phyloP scores from a whole-genome alignment of 2,329 filamentous ascomycete species.

The Fusarium multiceps region DNA sequence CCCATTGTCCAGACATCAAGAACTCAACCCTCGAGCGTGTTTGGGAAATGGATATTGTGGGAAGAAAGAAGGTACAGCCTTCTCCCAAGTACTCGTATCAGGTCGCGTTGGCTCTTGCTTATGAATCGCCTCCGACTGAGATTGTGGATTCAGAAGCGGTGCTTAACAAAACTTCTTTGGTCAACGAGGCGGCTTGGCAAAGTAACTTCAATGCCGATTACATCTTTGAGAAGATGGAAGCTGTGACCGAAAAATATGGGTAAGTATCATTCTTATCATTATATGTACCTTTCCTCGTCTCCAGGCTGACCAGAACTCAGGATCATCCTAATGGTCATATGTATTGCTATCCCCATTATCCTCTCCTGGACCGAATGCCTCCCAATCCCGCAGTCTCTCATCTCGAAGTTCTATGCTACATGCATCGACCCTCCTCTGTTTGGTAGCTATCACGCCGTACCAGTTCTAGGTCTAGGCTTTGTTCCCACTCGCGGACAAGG shows the following conservation, averaged over 20 bases:
- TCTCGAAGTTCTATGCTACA: background rate
- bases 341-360: background rate
- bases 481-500: background rate
- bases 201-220: background rate
- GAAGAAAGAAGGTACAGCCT: background rate
- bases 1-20: background rate
- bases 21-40: background rate
- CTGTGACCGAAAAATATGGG: background rate
- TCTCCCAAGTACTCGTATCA: background rate
- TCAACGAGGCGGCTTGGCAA: background rate
- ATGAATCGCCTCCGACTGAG: background rate
- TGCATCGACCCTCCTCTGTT: background rate
- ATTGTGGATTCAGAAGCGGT: background rate
- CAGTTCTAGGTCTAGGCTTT: background rate
- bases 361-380: background rate
- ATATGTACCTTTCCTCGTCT: too few species aligned
- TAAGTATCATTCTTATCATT: background rate
- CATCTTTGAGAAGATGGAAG: conserved; percentile 1
- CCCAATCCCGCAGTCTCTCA: background rate
- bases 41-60: background rate
- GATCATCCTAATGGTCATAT: background rate
- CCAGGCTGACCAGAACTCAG: background rate
- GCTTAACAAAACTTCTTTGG: background rate
- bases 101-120: background rate
- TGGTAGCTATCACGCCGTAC: background rate